Conservation (phyloP, 805 yeast species). For the Kluyveromyces siamensis region DNA sequence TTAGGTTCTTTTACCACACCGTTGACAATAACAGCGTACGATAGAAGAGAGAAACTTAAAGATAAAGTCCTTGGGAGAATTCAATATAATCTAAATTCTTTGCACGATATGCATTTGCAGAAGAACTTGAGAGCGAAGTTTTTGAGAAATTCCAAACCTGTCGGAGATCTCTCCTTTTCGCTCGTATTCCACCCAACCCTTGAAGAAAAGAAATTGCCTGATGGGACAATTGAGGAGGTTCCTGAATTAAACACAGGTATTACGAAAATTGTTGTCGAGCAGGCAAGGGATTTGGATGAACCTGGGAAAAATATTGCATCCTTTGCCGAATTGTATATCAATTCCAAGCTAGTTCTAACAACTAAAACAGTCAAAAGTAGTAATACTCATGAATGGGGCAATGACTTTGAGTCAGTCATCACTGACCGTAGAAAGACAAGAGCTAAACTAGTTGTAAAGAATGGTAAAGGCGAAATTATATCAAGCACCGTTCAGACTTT, state of each 20-base stretch:
- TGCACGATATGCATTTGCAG: constrained; percentile 45
- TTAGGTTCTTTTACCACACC: constrained; percentile 75
- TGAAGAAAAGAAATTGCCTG: constrained; percentile 48
- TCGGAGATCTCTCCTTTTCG: constrained; percentile 67
- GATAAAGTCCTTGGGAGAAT: constrained; percentile 76
- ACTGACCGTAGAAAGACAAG: constrained; percentile 64
- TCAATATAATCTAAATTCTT: constrained; percentile 60
- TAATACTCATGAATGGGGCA: constrained; percentile 60
- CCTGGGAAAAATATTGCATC: constrained; percentile 47
- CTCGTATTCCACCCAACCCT: constrained; percentile 71
- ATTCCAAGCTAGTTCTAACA: constrained; percentile 48
- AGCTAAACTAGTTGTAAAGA: constrained; percentile 57
- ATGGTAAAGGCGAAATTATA: constrained; percentile 46
- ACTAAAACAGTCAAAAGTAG: constrained; percentile 52
- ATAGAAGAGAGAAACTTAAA: constrained; percentile 62
- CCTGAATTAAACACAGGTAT: constrained; percentile 95
- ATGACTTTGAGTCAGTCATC: constrained; percentile 56
- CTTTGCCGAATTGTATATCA: constrained; percentile 62
- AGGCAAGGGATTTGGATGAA: constrained; percentile 27
- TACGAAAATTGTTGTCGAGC: constrained; percentile 45
- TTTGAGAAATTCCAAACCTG: constrained; percentile 72
- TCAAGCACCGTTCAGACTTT: constrained; percentile 53
- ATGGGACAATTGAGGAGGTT: constrained; percentile 76
- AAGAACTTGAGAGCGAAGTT: constrained; percentile 46
- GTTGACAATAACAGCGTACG: constrained; percentile 60